A percentile compares a stretch with the other conserved stretches of the same genome.
Evolutionary conservation across 352 stramenopile species (phyloP).

Genomic region (Globisporangium apiculatum): DNA sequence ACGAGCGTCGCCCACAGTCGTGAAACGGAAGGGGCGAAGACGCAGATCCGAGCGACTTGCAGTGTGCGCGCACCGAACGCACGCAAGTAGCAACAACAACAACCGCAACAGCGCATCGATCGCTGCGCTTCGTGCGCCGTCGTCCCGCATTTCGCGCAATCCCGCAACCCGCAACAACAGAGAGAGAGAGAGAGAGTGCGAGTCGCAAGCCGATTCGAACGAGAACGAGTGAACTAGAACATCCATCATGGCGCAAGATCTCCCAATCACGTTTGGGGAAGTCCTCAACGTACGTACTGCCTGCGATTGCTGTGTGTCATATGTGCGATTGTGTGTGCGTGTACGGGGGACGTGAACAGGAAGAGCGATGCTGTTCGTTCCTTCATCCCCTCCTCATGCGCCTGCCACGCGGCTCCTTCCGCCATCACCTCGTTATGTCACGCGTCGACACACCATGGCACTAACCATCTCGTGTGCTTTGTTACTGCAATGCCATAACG

Average conservation of each 20-base stretch:
- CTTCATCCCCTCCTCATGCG: not conserved
- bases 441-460: too few relatives aligned
- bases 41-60: conserved; percentile 9
- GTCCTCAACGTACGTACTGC: conserved; percentile 79
- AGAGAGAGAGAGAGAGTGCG: conserved; percentile 5
- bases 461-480: not conserved
- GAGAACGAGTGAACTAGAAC: conserved; percentile 6
- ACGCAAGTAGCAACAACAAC: not conserved
- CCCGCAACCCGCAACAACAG: conserved; percentile 1
- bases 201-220: conserved; percentile 1
- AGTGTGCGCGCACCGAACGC: conserved; percentile 1
- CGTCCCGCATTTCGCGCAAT: not conserved
- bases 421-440: too few relatives aligned
- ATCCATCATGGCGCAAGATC: conserved; percentile 72
- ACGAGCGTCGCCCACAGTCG: conserved; percentile 35
- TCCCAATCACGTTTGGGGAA: conserved; percentile 87
- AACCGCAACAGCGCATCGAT: conserved; percentile 3
- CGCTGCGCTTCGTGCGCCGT: not conserved
- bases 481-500: not conserved
- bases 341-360: not conserved
- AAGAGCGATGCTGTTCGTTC: not conserved
- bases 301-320: not conserved
- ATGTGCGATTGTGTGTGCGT: not conserved
- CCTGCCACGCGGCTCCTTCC: too few relatives aligned
- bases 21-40: conserved; percentile 63